A percentile compares a stretch with the other conserved stretches of the same genome.
phyloP scores from a whole-genome alignment of 108 stramenopile genomes.

The Fistulifera pelliculosa region DNA sequence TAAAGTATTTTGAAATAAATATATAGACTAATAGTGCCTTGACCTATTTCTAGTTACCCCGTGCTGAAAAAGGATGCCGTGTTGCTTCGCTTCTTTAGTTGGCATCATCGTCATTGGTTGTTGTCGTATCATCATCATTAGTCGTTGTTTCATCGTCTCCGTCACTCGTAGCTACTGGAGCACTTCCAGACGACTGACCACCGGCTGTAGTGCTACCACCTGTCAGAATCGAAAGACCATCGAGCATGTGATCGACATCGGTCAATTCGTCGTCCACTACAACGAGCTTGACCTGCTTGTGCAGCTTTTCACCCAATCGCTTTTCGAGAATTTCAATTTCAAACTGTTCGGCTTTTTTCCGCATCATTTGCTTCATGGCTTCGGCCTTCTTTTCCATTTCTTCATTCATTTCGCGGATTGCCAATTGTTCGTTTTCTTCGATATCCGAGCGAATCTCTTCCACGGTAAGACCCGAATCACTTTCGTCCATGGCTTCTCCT shows the following conservation, averaged over 20 bases:
- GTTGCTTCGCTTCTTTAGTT: no score
- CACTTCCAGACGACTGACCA: neutral
- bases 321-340: constrained; percentile 14
- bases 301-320: constrained; percentile 1
- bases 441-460: constrained; percentile 7
- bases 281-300: neutral
- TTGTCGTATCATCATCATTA: no score
- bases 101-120: no score
- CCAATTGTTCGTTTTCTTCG: neutral
- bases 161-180: neutral
- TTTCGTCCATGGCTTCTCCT: neutral
- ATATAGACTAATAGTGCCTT: no score
- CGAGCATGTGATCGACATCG: neutral
- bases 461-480: neutral
- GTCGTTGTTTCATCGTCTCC: neutral
- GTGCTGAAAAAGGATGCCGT: no score
- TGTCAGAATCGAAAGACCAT: neutral
- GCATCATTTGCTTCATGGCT: neutral
- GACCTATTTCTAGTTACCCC: no score
- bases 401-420: constrained; percentile 1
- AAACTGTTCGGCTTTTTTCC: neutral
- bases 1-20: constrained; percentile 12
- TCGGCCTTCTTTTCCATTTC: constrained; percentile 1
- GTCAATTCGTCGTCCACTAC: neutral
- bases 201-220: neutral